Evolutionary conservation across 2,329 filamentous ascomycete genomes (phyloP).

Genomic region (Alternaria metachromatica): DNA sequence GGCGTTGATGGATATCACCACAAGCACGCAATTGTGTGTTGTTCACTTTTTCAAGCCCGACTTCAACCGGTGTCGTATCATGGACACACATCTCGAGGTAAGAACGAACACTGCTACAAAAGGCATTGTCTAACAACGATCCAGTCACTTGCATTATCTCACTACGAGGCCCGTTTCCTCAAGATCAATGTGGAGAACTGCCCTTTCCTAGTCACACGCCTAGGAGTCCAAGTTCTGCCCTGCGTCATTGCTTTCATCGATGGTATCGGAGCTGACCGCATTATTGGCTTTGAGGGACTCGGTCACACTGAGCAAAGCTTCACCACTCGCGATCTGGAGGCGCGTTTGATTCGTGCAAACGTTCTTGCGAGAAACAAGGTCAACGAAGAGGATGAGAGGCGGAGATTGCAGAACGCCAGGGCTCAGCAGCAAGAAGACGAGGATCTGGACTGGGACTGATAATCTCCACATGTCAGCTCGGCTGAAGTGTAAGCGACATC

Average conservation of each 20-base stretch:
- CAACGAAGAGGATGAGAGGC: conserved; percentile 51
- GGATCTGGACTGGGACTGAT: conserved; percentile 61
- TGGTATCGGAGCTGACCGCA: conserved; percentile 61
- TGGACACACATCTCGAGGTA: conserved; percentile 65
- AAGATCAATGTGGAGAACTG: conserved; percentile 67
- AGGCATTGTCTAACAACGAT: background rate
- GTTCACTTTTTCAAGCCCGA: conserved; percentile 71
- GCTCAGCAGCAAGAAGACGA: conserved; percentile 48
- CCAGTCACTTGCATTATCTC: conserved; percentile 60
- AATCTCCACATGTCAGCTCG: background rate
- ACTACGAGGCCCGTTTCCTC: conserved; percentile 65
- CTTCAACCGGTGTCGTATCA: conserved; percentile 66
- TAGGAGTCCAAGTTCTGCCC: conserved; percentile 64
- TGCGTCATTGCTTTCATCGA: conserved; percentile 65
- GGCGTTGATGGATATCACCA: conserved; percentile 65
- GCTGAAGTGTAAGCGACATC: background rate
- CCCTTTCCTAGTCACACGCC: conserved; percentile 64
- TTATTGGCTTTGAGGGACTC: conserved; percentile 66
- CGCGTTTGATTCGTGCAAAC: conserved; percentile 57
- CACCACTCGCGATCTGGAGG: conserved; percentile 62
- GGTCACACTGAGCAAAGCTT: conserved; percentile 62
- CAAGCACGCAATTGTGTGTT: conserved; percentile 62
- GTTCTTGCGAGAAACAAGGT: conserved; percentile 62
- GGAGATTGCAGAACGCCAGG: conserved; percentile 37
- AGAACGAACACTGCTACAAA: conserved; percentile 6